Base-by-base conservation (phyloP, 352 stramenopile species). In the Phytopythium ostracodes region DNA sequence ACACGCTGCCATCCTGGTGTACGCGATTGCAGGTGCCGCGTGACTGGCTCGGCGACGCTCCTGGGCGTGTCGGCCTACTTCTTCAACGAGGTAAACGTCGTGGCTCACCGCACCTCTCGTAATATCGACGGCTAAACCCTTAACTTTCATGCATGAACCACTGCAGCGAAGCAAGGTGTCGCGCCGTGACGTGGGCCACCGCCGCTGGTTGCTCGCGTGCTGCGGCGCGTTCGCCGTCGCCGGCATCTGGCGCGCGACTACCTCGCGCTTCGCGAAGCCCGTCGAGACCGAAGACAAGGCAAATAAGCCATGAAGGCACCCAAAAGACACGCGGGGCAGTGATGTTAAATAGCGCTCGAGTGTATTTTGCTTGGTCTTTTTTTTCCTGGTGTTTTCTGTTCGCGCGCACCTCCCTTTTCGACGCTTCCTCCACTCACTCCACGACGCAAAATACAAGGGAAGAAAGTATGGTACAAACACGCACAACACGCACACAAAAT, bases 151-250 rank as follows among this genome's bases (percentile, higher is more conserved):
- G 33, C 7, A 38, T 38, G 33, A 25, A 38, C 33, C 33, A 0
- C 49, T 14, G 1, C 44, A 87, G 78, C 69, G 73, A 42, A 70
- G 55, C 35, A 86, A 88, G 60, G 29, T 87, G 38, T 66, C 72
- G 11, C 60, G 50, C 1, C 67, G 67, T 11, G 72, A 90, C 40
- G 33, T 79, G 2, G 69, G 68, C 60, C 75, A 90, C 60, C 78
- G 79, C 1, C 78, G 75, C 4, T 90, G 81, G 81, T 63, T 90
- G 58, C 64, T 88, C 17, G 64, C 62, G 10, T 90, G 78, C 50
- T 77, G 70, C 2, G 73, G 77, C 14, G 65, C 69, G 14, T 88
- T 88, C 60, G 75, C 74, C 0, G 65, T 61, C 33, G 75, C 75
- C 0, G 81, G 76, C 27, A 55, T 81, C 35, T 84, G 73, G 75